Percentiles rank a stretch among this genome's conserved stretches.
phyloP scores from a whole-genome alignment of 371 early-diverging fungal genomes.

The Blastocladiella emersonii region DNA sequence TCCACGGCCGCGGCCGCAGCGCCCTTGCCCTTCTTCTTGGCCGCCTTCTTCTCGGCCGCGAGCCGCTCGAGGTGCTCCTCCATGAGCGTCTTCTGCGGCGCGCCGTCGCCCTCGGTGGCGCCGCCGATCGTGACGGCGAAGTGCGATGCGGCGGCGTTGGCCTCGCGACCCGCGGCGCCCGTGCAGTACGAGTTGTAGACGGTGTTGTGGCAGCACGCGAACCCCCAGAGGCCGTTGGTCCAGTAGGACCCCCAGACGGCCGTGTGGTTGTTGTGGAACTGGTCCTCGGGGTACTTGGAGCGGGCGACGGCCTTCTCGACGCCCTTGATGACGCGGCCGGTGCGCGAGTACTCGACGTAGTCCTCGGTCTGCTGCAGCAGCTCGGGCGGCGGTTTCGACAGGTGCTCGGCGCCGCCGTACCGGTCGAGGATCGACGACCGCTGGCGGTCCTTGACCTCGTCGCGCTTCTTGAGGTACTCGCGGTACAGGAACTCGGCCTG shows the following conservation, averaged over 20 bases:
- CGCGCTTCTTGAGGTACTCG: constrained; percentile 71
- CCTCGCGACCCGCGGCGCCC: constrained; percentile 62
- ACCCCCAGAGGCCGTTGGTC: constrained; percentile 93
- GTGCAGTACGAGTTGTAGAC: constrained; percentile 67
- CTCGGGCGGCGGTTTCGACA: constrained; percentile 75
- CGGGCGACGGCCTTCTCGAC: constrained; percentile 52
- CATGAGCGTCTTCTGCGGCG: constrained; percentile 30
- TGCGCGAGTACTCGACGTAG: constrained; percentile 92
- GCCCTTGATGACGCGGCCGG: constrained; percentile 77
- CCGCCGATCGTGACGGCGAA: constrained; percentile 11
- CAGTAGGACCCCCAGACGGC: constrained; percentile 90
- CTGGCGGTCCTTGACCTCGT: constrained; percentile 47
- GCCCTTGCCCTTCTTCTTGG: constrained; percentile 3
- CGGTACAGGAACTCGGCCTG: constrained; percentile 77
- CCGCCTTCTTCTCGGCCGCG: constrained; percentile 11
- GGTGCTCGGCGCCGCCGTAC: constrained; percentile 91
- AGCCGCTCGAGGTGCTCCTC: constrained; percentile 12
- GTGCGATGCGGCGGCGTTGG: constrained; percentile 11
- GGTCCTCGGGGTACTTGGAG: constrained; percentile 85
- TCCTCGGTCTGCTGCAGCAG: constrained; percentile 76
- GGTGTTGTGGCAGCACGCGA: constrained; percentile 75
- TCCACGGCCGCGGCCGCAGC: neutral
- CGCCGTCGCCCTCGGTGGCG: constrained; percentile 70
- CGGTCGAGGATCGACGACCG: constrained; percentile 65
- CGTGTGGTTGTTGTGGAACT: constrained; percentile 65